Evolutionary conservation across 306 rosid genomes (phyloP).

Genomic region (Glycine latifolia): DNA sequence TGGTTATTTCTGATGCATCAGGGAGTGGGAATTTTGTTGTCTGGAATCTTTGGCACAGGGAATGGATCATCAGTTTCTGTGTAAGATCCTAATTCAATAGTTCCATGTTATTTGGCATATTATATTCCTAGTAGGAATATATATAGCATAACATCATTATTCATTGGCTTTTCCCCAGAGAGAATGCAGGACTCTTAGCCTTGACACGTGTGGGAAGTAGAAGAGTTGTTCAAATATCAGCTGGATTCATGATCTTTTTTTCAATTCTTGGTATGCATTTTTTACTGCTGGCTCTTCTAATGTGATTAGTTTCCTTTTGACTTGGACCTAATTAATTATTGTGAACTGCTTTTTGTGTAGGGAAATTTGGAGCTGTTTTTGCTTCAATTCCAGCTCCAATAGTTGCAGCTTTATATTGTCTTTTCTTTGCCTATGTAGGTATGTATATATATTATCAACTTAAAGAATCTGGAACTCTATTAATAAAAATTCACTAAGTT

Average conservation of each 20-base stretch:
- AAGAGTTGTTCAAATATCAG: slow-evolving; percentile 95
- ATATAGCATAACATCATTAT: neutral
- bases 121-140: slow-evolving; percentile 4
- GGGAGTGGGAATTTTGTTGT: slow-evolving; percentile 92
- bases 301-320: slow-evolving; percentile 10
- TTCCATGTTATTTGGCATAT: slow-evolving; percentile 12
- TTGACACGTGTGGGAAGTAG: slow-evolving; percentile 97
- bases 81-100: slow-evolving; percentile 62
- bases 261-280: slow-evolving; percentile 76
- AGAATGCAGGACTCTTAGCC: slow-evolving; percentile 93
- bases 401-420: slow-evolving; percentile 85
- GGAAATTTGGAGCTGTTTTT: slow-evolving; percentile 95
- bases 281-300: neutral
- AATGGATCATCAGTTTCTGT: slow-evolving; percentile 91
- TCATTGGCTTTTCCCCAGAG: slow-evolving; percentile 53
- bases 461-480: slow-evolving; percentile 8
- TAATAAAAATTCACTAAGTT: neutral
- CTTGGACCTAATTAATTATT: slow-evolving; percentile 10
- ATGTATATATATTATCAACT: slow-evolving; percentile 48
- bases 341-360: slow-evolving; percentile 51
- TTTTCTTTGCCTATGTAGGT: slow-evolving; percentile 98
- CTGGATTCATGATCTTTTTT: slow-evolving; percentile 96
- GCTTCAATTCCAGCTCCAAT: slow-evolving; percentile 97
- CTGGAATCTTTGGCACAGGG: slow-evolving; percentile 94
- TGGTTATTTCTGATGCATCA: slow-evolving; percentile 43